Conservation (phyloP, 169 alveolate genomes). For the Plasmodium cynomolgi region DNA sequence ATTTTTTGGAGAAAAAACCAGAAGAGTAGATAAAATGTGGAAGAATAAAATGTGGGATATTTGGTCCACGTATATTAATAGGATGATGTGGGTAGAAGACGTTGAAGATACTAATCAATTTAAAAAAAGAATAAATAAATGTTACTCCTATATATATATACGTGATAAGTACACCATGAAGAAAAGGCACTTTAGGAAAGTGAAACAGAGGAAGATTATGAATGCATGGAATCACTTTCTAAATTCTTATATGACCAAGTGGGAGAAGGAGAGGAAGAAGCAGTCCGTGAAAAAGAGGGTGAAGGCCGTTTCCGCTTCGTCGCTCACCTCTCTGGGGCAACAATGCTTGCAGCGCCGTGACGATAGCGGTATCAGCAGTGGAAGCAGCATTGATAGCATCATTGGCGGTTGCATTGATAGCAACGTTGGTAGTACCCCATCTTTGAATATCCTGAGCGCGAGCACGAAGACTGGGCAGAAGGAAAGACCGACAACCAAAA, state of each 20-base stretch:
- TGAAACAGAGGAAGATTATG: not conserved
- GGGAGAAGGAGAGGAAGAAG: not conserved
- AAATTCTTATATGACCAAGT: not conserved
- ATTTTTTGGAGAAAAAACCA: slow-evolving; percentile 12
- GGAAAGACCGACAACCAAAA: not conserved
- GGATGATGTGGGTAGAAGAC: slow-evolving; percentile 30
- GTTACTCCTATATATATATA: not conserved
- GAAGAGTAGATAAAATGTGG: slow-evolving; percentile 3
- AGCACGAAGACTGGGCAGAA: not conserved
- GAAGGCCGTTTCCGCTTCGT: not conserved
- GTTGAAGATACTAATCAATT: not conserved
- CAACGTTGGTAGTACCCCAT: not conserved
- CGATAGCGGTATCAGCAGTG: not conserved
- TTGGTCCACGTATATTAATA: not conserved
- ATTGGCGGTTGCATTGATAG: not conserved
- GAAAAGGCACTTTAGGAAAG: slow-evolving; percentile 1
- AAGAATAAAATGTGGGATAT: slow-evolving; percentile 15
- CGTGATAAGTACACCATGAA: not conserved
- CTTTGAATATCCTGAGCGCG: not conserved
- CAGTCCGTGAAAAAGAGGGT: not conserved
- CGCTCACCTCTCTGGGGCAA: not conserved
- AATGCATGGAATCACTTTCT: slow-evolving; percentile 1
- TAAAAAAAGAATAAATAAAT: slow-evolving; percentile 1
- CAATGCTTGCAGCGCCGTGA: not conserved
- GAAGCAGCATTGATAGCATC: not conserved